A percentile compares a stretch with the other conserved stretches of the same genome.
phyloP scores from a whole-genome alignment of 129 eudicot genomes.

The Lonicera japonica region DNA sequence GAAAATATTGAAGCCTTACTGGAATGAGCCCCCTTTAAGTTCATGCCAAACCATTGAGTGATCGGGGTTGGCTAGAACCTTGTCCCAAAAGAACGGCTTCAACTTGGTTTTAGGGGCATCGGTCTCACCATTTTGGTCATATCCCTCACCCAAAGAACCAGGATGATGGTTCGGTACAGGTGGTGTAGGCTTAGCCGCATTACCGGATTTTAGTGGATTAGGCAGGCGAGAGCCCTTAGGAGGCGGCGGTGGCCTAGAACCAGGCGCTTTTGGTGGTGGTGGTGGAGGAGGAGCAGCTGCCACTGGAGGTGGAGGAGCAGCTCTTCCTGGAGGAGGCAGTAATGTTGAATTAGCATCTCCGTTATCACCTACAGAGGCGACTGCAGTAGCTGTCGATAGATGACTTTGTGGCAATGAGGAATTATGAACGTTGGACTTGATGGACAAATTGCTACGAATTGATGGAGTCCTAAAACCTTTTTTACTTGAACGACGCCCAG shows the following conservation, averaged over 20 bases:
- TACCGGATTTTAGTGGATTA: conserved; percentile 45
- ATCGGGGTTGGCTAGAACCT: conserved; percentile 65
- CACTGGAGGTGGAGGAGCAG: conserved; percentile 31
- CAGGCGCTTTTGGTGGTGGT: conserved; percentile 28
- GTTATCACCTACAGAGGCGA: neutral
- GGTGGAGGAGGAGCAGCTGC: conserved; percentile 30
- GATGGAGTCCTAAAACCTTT: conserved; percentile 16
- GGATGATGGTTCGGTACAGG: conserved; percentile 31
- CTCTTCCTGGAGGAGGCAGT: conserved; percentile 74
- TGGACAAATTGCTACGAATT: conserved; percentile 9
- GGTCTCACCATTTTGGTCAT: conserved; percentile 22
- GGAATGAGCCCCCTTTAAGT: conserved; percentile 71
- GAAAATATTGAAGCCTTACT: conserved; percentile 40
- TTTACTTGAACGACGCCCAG: conserved; percentile 17
- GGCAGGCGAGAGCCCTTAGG: conserved; percentile 44
- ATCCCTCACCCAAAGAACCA: conserved; percentile 16
- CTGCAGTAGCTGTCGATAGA: neutral
- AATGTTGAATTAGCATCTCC: conserved; percentile 17
- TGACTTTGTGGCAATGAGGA: conserved; percentile 5
- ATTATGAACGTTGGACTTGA: neutral
- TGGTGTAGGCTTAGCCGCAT: conserved; percentile 35
- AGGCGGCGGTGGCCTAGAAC: conserved; percentile 66
- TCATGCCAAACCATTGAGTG: conserved; percentile 89
- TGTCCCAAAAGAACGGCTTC: conserved; percentile 91
- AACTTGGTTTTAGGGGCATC: conserved; percentile 49